phyloP scores from a whole-genome alignment of 441 rosid genomes.

The Dalechampia spathulata region DNA sequence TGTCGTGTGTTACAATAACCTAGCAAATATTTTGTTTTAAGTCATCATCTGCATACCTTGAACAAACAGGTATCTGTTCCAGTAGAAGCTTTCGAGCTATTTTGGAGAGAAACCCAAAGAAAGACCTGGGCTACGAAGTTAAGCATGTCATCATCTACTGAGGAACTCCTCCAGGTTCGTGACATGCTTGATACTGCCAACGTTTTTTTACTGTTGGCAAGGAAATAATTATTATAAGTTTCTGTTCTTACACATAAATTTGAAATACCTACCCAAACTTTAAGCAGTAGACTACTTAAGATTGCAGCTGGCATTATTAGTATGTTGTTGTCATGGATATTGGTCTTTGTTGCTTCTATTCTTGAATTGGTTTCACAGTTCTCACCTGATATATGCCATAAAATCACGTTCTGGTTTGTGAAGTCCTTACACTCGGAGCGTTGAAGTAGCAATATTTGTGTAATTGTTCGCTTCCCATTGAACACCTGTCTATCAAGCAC shows the following conservation, averaged over 20 bases:
- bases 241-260: neutral
- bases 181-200: neutral
- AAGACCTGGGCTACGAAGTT: slow-evolving; percentile 58
- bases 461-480: neutral
- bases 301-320: neutral
- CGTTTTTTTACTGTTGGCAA: neutral
- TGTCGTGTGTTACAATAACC: no score
- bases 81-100: slow-evolving; percentile 69
- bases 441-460: neutral
- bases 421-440: neutral
- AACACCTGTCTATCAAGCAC: neutral
- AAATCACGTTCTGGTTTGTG: neutral
- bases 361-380: neutral
- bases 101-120: slow-evolving; percentile 57
- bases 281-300: no score
- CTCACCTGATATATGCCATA: neutral
- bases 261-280: neutral
- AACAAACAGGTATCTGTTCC: slow-evolving; percentile 67
- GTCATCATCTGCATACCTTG: slow-evolving; percentile 7
- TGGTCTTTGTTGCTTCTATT: neutral
- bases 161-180: slow-evolving; percentile 68
- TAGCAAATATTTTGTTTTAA: neutral
- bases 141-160: slow-evolving; percentile 50
- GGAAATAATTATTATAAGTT: neutral
- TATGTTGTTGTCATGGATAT: neutral